phyloP scores from a whole-genome alignment of 176 grass and related monocot species.

The Musa schizocarpa region DNA sequence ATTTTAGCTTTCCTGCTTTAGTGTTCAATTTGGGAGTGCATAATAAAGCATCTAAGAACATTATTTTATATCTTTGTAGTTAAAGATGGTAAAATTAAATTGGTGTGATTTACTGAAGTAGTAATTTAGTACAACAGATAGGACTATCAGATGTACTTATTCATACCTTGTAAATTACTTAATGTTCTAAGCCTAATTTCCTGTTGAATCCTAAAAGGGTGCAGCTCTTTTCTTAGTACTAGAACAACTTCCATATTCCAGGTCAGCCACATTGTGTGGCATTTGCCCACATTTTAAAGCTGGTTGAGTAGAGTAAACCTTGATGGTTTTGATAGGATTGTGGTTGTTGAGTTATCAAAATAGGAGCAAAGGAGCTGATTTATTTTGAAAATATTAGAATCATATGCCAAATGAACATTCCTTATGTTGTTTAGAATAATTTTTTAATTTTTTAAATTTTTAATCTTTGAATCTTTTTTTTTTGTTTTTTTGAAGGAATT shows the following conservation, averaged over 20 bases:
- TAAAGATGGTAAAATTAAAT: too few relatives aligned
- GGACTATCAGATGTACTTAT: neutral
- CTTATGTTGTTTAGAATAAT: too few relatives aligned
- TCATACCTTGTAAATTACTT: neutral
- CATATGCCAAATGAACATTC: too few relatives aligned
- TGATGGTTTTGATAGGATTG: neutral
- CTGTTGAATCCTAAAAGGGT: neutral
- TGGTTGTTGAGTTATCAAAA: too few relatives aligned
- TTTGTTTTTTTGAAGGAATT: too few relatives aligned
- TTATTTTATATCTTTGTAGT: too few relatives aligned
- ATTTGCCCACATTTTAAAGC: neutral
- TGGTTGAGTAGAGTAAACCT: neutral
- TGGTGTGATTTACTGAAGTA: too few relatives aligned
- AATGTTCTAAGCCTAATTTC: neutral
- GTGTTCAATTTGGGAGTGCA: neutral
- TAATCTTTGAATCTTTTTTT: too few relatives aligned
- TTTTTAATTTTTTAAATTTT: too few relatives aligned
- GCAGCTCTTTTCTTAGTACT: neutral
- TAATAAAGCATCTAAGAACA: too few relatives aligned
- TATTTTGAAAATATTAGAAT: too few relatives aligned
- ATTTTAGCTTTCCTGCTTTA: neutral
- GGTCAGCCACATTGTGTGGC: neutral
- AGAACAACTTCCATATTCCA: neutral
- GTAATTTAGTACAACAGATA: neutral
- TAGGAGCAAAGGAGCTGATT: too few relatives aligned